Evolutionary conservation across 352 stramenopile species (phyloP).

Genomic region (Phytophthora pseudosyringae): DNA sequence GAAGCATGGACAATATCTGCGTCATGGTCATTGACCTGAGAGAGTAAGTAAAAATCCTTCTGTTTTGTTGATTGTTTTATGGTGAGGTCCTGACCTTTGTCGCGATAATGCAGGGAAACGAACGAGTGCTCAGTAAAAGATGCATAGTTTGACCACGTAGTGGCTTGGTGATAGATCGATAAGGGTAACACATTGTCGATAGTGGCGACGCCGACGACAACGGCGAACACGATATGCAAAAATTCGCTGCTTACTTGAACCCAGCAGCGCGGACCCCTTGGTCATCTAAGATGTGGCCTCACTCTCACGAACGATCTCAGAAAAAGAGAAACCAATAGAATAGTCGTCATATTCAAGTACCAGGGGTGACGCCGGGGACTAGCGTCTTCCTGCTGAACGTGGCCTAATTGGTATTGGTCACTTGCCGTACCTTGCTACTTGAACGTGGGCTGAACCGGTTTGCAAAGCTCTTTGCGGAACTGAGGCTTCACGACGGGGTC

Average conservation of each 20-base stretch:
- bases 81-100: conserved; percentile 13
- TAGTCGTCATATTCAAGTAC: conserved; percentile 26
- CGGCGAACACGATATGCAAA: conserved; percentile 11
- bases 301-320: background rate
- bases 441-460: conserved; percentile 54
- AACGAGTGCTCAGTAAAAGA: conserved; percentile 52
- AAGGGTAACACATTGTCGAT: conserved; percentile 27
- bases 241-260: conserved; percentile 5
- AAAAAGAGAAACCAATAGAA: conserved; percentile 21
- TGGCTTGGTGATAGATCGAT: conserved; percentile 29
- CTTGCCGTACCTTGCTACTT: conserved; percentile 37
- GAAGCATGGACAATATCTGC: conserved; percentile 93
- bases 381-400: background rate
- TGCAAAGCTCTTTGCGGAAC: conserved; percentile 71
- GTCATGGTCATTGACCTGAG: conserved; percentile 91
- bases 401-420: too few relatives aligned
- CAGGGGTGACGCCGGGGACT: background rate
- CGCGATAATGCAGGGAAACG: conserved; percentile 45
- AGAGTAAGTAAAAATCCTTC: conserved; percentile 46
- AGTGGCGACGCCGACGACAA: conserved; percentile 15
- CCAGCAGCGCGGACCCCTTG: background rate
- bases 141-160: conserved; percentile 29
- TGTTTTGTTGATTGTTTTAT: background rate
- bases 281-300: background rate
- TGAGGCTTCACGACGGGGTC: conserved; percentile 51